A percentile compares a stretch with the other conserved stretches of the same genome.
These are phyloP conservation scores for Citrullus colocynthis DNA, from an alignment of 306 rosid species.

Conservation along the genomic window DNA sequence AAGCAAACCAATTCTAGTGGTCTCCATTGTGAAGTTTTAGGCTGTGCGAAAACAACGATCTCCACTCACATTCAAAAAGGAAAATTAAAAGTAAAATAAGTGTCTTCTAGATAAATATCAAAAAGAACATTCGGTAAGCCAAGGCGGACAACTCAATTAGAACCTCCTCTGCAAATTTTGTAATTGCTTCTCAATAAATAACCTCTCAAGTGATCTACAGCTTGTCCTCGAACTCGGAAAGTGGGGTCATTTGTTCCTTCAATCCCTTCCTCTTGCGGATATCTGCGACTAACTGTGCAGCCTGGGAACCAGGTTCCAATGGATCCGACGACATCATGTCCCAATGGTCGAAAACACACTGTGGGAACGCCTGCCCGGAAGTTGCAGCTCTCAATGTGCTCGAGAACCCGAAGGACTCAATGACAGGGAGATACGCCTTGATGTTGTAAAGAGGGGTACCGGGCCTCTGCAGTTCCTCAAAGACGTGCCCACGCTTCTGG, in stretches of 20 bases:
- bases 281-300: constrained; percentile 39
- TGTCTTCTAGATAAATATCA: background rate
- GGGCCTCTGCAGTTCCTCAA: constrained; percentile 67
- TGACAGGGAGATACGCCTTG: constrained; percentile 65
- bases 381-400: constrained; percentile 70
- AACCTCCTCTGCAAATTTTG: background rate
- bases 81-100: background rate
- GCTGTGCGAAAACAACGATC: background rate
- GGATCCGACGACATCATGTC: constrained; percentile 85
- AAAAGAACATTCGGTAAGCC: background rate
- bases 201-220: background rate
- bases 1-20: background rate
- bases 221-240: constrained; percentile 29
- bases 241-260: constrained; percentile 34
- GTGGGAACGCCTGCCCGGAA: constrained; percentile 94
- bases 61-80: background rate
- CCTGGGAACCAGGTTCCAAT: constrained; percentile 61
- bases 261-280: constrained; percentile 93
- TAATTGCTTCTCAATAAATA: background rate
- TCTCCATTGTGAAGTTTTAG: background rate
- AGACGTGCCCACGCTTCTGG: constrained; percentile 70
- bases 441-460: constrained; percentile 79
- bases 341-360: constrained; percentile 92
- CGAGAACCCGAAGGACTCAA: constrained; percentile 74
- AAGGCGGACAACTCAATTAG: background rate